Evolutionary conservation across 2,329 filamentous ascomycete species (phyloP).

Genomic region (Dactylellina sp.): DNA sequence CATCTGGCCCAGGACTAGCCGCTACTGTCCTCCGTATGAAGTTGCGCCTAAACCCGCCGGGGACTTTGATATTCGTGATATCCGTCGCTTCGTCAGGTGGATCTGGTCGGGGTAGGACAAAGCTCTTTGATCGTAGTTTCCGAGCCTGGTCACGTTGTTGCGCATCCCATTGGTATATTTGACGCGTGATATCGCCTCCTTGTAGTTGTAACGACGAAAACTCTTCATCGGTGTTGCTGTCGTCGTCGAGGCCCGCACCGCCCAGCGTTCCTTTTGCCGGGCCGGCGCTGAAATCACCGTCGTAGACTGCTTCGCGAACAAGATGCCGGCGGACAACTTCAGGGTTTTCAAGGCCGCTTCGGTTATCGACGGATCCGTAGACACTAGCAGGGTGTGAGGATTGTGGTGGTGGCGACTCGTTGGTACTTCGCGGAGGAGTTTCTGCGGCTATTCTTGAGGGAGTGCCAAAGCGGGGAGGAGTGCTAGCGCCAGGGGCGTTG

Average conservation of each 20-base stretch:
- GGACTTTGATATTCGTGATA: conserved; percentile 90
- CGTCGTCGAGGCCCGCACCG: conserved; percentile 69
- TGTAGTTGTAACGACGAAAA: conserved; percentile 94
- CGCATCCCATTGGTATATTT: conserved; percentile 97
- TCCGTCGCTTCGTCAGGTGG: conserved; percentile 84
- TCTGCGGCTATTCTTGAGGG: conserved; percentile 67
- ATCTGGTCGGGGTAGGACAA: conserved; percentile 79
- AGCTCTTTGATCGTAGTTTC: conserved; percentile 81
- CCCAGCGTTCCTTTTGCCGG: conserved; percentile 60
- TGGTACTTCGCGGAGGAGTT: conserved; percentile 64
- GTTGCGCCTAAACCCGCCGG: conserved; percentile 91
- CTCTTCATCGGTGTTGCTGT: conserved; percentile 68
- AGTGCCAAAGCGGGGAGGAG: conserved; percentile 77
- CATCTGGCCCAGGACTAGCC: conserved; percentile 62
- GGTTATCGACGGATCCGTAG: conserved; percentile 86
- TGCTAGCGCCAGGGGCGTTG: conserved; percentile 69
- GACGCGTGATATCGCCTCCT: conserved; percentile 91
- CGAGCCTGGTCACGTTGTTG: conserved; percentile 76
- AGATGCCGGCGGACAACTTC: conserved; percentile 91
- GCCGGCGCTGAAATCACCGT: conserved; percentile 64
- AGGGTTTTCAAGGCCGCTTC: conserved; percentile 81
- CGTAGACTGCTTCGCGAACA: conserved; percentile 67
- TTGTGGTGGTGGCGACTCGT: conserved; percentile 65
- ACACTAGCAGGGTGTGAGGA: conserved; percentile 71
- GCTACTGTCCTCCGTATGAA: conserved; percentile 78